These are phyloP conservation scores for Quercus robur DNA, from an alignment of 306 rosid species.

Conservation along the genomic window DNA sequence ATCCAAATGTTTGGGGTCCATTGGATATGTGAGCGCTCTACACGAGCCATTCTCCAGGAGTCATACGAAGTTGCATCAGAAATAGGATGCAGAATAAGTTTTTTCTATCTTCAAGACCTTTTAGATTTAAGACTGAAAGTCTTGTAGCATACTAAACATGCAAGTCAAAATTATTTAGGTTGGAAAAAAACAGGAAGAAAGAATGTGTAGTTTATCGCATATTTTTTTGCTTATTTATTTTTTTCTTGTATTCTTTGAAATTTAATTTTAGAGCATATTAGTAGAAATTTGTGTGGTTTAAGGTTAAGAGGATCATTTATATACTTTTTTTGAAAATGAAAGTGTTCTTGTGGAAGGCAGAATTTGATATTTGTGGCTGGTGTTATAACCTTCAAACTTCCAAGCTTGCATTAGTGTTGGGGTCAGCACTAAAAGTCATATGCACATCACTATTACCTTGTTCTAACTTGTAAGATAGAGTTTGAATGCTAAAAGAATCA, in stretches of 20 bases:
- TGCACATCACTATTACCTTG: too few relatives aligned
- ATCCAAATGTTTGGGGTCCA: conserved; percentile 56
- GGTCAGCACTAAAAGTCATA: too few relatives aligned
- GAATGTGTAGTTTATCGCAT: background rate
- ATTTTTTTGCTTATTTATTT: background rate
- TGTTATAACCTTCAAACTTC: too few relatives aligned
- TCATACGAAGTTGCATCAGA: conserved; percentile 4
- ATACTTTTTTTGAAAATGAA: too few relatives aligned
- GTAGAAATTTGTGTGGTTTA: too few relatives aligned
- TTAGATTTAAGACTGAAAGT: conserved; percentile 10
- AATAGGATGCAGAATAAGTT: conserved; percentile 14
- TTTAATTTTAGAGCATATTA: too few relatives aligned
- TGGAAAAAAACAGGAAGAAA: background rate
- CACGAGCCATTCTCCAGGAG: background rate
- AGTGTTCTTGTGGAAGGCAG: too few relatives aligned
- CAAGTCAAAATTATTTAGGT: background rate
- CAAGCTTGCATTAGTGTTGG: too few relatives aligned
- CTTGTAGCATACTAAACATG: background rate
- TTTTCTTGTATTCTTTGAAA: background rate
- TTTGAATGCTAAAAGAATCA: too few relatives aligned
- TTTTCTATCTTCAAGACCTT: conserved; percentile 17
- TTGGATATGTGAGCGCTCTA: conserved; percentile 62
- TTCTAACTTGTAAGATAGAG: too few relatives aligned
- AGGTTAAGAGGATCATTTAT: too few relatives aligned
- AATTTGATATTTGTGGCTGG: too few relatives aligned